Evolutionary conservation across 2,329 filamentous ascomycete genomes (phyloP), one percentile per base, ranked within the genome.

Genomic region (Botrytis pseudocinerea): DNA sequence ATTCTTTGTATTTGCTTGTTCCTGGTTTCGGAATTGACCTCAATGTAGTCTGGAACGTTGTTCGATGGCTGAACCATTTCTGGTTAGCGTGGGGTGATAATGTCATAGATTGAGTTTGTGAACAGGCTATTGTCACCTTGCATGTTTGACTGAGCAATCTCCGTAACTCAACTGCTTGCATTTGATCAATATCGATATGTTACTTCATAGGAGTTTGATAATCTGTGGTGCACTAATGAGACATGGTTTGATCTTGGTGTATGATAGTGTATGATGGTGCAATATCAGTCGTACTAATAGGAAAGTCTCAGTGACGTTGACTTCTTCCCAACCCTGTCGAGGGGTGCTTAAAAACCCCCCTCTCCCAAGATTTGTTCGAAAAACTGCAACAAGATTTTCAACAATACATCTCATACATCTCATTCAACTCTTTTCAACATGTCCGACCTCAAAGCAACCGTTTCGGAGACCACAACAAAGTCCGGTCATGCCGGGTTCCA

Each of bases 361-460:
- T 32, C 65, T 42, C 65, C 65, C 65, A 38, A 69, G 35, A 69
- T 61, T 28, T 38, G 20, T n/a, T 46, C 8, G 2, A 38, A 57
- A 35, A n/a, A 38, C n/a, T 25, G 40, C 54, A 70, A 40, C 28
- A 46, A 70, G 7, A 46, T 7, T 66, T 51, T 40, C 20, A 25
- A 72, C 48, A 28, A 25, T 8, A 44, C 42, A 68, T 14, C 40
- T 69, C 63, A 25, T 12, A 44, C 40, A 59, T 4, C 25, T 68
- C 63, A 40, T 28, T 54, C n/a, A 40, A 68, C 8, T 46, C 22
- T 18, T 28, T 48, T 64, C 48, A 84, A 76, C 75, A 92, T 93
- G 90, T 93, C 91, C 80, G 90, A 93, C 80, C 86, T 91, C 80
- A 90, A 88, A 79, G 91, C 91, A 73, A 86, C 86, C 70, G 90